These are phyloP conservation scores for Boletus rubescentipes DNA, from an alignment of 768 basidiomycete species.

Conservation along the genomic window DNA sequence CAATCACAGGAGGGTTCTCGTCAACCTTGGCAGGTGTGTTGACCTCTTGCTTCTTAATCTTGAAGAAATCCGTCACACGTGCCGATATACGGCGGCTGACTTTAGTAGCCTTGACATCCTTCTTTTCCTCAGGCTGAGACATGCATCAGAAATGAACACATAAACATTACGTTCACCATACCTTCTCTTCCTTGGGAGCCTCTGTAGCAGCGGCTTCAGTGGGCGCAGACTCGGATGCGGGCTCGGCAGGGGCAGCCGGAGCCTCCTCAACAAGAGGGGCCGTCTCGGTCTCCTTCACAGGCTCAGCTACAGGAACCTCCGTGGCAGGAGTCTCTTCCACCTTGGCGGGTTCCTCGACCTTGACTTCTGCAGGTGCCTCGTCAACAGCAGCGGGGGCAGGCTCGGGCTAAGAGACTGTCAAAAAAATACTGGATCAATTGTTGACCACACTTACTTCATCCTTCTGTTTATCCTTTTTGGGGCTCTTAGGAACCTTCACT, in stretches of 20 bases:
- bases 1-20: constrained; percentile 86
- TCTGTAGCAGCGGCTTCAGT: constrained; percentile 38
- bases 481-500: constrained; percentile 65
- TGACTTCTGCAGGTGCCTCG: constrained; percentile 32
- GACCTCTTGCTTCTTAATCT: constrained; percentile 63
- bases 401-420: constrained; percentile 27
- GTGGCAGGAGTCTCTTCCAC: constrained; percentile 44
- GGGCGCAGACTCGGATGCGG: constrained; percentile 30
- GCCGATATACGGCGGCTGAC: constrained; percentile 82
- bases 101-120: constrained; percentile 53
- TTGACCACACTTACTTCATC: constrained; percentile 50
- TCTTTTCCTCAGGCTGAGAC: constrained; percentile 44
- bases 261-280: constrained; percentile 24
- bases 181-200: constrained; percentile 61
- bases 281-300: constrained; percentile 68
- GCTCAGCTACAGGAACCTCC: constrained; percentile 44
- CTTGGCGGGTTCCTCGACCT: constrained; percentile 31
- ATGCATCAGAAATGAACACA: background rate
- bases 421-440: background rate
- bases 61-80: constrained; percentile 83
- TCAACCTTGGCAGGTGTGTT: constrained; percentile 77
- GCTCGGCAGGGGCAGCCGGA: constrained; percentile 26
- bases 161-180: constrained; percentile 13
- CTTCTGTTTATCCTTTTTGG: constrained; percentile 84
- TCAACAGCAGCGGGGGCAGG: constrained; percentile 37